Evolutionary conservation across 148 eudicot genomes (phyloP).

Genomic region (Gaultheria prostrata): DNA sequence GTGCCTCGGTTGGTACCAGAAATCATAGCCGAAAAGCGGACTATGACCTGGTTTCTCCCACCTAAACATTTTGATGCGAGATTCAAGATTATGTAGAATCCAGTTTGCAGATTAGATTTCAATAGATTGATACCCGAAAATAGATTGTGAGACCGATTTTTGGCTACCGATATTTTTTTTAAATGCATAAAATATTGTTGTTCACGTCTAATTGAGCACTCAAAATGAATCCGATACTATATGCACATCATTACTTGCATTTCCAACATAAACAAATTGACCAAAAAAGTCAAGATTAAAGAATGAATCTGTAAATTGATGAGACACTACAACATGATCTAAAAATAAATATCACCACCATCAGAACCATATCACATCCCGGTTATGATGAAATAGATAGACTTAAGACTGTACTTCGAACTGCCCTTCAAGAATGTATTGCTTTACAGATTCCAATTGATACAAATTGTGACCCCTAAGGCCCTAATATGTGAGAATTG

Average conservation of each 20-base stretch:
- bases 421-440: background rate
- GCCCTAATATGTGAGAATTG: no score
- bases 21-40: constrained; percentile 91
- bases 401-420: background rate
- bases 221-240: background rate
- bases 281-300: background rate
- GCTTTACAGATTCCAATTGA: background rate
- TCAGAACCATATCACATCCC: background rate
- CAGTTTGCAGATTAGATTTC: background rate
- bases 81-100: background rate
- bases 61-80: constrained; percentile 33
- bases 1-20: constrained; percentile 96
- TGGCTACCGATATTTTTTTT: background rate
- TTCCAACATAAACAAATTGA: background rate
- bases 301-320: background rate
- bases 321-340: background rate
- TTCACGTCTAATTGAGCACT: background rate
- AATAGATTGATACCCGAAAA: background rate
- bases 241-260: background rate
- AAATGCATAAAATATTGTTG: background rate
- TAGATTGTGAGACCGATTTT: background rate
- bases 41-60: constrained; percentile 99
- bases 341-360: background rate
- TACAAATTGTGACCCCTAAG: background rate
- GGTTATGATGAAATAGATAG: background rate